A percentile compares a stretch with the other conserved stretches of the same genome.
phyloP scores from a whole-genome alignment of 148 eudicot genomes.

The Drosera capensis region DNA sequence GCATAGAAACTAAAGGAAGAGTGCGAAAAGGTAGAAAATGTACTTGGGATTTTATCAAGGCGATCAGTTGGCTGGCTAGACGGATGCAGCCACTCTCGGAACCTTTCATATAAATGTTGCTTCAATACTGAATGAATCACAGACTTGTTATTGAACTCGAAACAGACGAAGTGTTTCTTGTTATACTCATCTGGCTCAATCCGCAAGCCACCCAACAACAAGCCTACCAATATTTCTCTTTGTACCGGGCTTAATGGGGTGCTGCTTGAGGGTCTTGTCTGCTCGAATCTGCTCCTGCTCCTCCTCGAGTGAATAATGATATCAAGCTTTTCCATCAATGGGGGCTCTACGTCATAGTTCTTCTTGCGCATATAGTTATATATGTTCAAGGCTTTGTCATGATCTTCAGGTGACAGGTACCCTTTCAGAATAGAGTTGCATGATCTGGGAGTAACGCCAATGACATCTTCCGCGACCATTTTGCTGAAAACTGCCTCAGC shows the following conservation, averaged over 20 bases:
- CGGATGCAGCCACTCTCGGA: slow-evolving; percentile 66
- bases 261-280: slow-evolving; percentile 27
- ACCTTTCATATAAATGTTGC: slow-evolving; percentile 48
- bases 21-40: slow-evolving; percentile 53
- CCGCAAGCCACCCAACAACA: slow-evolving; percentile 66
- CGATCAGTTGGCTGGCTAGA: slow-evolving; percentile 15
- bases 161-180: slow-evolving; percentile 29
- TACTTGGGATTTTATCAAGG: slow-evolving; percentile 30
- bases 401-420: slow-evolving; percentile 31
- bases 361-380: slow-evolving; percentile 58
- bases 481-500: slow-evolving; percentile 66
- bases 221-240: slow-evolving; percentile 74
- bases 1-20: slow-evolving; percentile 62
- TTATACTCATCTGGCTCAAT: slow-evolving; percentile 32
- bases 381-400: slow-evolving; percentile 47
- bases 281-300: too few relatives aligned
- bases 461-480: slow-evolving; percentile 46
- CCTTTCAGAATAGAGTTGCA: slow-evolving; percentile 61
- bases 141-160: slow-evolving; percentile 43
- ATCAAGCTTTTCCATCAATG: slow-evolving; percentile 50
- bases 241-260: slow-evolving; percentile 51
- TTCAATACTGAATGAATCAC: slow-evolving; percentile 39
- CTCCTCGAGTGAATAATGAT: slow-evolving; percentile 18
- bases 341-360: slow-evolving; percentile 45
- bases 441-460: slow-evolving; percentile 49